Evolutionary conservation across 148 eudicot genomes (phyloP).

Genomic region (Rhododendron vialii): DNA sequence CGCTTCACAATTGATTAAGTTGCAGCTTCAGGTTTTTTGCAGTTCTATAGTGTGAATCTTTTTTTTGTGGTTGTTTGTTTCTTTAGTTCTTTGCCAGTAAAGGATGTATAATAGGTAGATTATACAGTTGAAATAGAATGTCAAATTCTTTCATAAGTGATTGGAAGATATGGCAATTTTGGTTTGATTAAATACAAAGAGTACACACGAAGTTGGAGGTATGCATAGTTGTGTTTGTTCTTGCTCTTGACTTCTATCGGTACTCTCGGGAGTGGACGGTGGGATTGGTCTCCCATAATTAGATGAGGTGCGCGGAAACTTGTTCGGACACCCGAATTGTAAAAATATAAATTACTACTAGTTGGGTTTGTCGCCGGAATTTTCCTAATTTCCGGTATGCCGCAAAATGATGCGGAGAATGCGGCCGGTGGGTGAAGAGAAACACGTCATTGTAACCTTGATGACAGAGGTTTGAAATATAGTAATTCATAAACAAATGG

Average conservation of each 20-base stretch:
- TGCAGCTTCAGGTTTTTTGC: slow-evolving; percentile 10
- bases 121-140: slow-evolving; percentile 5
- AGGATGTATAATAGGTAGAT: slow-evolving; percentile 9
- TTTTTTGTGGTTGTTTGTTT: neutral
- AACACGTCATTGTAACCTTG: neutral
- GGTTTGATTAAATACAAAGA: neutral
- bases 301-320: no score
- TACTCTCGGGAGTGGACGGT: no score
- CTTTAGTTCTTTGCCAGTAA: neutral
- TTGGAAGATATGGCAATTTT: neutral
- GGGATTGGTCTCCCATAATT: no score
- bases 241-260: neutral
- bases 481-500: neutral
- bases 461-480: neutral
- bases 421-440: slow-evolving; percentile 3
- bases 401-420: neutral
- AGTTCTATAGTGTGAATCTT: slow-evolving; percentile 10
- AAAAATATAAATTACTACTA: neutral
- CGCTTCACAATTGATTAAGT: slow-evolving; percentile 58
- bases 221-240: neutral
- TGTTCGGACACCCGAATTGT: no score
- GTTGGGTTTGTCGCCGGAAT: slow-evolving; percentile 4
- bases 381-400: neutral
- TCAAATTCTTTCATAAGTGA: neutral
- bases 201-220: neutral